Conservation (phyloP, 208 protist genomes). For the Hexamita inflata region DNA sequence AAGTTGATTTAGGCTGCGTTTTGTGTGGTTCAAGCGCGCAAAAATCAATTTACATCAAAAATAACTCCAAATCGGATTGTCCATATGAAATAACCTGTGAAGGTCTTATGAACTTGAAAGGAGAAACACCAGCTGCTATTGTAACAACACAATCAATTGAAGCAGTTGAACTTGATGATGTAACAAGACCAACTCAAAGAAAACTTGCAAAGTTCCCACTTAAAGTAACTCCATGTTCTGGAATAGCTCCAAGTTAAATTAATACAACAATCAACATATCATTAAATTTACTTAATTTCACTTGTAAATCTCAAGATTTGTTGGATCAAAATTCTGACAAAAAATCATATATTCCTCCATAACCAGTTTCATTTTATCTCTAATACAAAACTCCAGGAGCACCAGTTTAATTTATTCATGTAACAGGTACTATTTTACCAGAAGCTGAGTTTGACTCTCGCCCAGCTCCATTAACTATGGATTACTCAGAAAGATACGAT, state of each 20-base stretch:
- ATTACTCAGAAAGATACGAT: not conserved
- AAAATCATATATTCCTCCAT: slow-evolving; percentile 3
- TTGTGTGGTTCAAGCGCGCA: too few relatives aligned
- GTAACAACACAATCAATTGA: too few relatives aligned
- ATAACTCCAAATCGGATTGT: too few relatives aligned
- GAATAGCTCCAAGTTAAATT: slow-evolving; percentile 2
- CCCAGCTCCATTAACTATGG: slow-evolving; percentile 12
- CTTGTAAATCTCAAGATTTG: not conserved
- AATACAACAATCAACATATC: not conserved
- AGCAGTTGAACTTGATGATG: too few relatives aligned
- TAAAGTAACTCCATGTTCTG: not conserved
- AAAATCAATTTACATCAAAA: too few relatives aligned
- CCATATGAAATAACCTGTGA: too few relatives aligned
- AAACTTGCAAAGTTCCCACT: not conserved
- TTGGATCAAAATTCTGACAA: too few relatives aligned
- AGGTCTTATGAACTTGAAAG: too few relatives aligned
- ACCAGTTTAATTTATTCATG: not conserved
- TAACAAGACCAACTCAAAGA: not conserved
- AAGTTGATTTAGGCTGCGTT: too few relatives aligned
- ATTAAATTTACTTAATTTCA: slow-evolving; percentile 6
- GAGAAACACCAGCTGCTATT: too few relatives aligned
- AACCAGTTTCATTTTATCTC: not conserved
- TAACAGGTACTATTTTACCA: slow-evolving; percentile 17
- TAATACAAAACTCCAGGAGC: slow-evolving; percentile 4
- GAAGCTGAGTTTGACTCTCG: slow-evolving; percentile 1